Evolutionary conservation across 2,329 filamentous ascomycete genomes (phyloP).

Genomic region (Stagonosporopsis cucurbitacearum): DNA sequence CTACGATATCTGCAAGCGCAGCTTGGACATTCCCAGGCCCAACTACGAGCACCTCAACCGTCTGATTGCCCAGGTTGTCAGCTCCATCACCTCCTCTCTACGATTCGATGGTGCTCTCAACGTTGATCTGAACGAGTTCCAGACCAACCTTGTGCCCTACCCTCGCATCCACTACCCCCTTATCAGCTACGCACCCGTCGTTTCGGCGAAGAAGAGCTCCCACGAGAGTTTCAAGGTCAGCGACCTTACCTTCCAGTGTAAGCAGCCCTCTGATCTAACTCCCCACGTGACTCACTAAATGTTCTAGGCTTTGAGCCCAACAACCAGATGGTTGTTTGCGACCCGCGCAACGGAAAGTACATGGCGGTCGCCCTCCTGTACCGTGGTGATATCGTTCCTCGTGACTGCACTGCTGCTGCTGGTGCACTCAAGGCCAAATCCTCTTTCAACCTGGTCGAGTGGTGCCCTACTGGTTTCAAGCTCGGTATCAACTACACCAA

Average conservation of each 20-base stretch:
- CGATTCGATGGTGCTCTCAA: slow-evolving; percentile 76
- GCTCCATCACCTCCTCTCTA: slow-evolving; percentile 74
- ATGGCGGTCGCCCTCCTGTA: slow-evolving; percentile 77
- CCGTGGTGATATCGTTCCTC: slow-evolving; percentile 73
- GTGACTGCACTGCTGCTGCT: slow-evolving; percentile 72
- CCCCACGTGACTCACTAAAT: slow-evolving; percentile 30
- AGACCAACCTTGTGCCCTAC: slow-evolving; percentile 77
- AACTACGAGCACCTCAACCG: slow-evolving; percentile 76
- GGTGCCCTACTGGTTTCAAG: slow-evolving; percentile 79
- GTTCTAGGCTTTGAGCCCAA: slow-evolving; percentile 72
- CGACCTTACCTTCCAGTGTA: slow-evolving; percentile 77
- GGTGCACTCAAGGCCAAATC: slow-evolving; percentile 72
- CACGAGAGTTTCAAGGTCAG: slow-evolving; percentile 89
- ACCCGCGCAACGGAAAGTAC: slow-evolving; percentile 77
- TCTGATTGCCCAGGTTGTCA: slow-evolving; percentile 75
- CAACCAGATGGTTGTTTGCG: slow-evolving; percentile 80
- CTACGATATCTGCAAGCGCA: slow-evolving; percentile 77
- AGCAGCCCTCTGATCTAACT: slow-evolving; percentile 7
- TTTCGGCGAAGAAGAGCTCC: slow-evolving; percentile 75
- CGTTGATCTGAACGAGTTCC: slow-evolving; percentile 78
- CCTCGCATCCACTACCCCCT: slow-evolving; percentile 77
- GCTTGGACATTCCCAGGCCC: slow-evolving; percentile 72
- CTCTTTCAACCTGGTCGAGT: slow-evolving; percentile 76
- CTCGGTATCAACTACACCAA: slow-evolving; percentile 76
- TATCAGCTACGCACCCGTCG: slow-evolving; percentile 74